A percentile compares a stretch with the other conserved stretches of the same genome.
phyloP scores from a whole-genome alignment of 495 filamentous ascomycete genomes.

The Endocarpon pusillum region DNA sequence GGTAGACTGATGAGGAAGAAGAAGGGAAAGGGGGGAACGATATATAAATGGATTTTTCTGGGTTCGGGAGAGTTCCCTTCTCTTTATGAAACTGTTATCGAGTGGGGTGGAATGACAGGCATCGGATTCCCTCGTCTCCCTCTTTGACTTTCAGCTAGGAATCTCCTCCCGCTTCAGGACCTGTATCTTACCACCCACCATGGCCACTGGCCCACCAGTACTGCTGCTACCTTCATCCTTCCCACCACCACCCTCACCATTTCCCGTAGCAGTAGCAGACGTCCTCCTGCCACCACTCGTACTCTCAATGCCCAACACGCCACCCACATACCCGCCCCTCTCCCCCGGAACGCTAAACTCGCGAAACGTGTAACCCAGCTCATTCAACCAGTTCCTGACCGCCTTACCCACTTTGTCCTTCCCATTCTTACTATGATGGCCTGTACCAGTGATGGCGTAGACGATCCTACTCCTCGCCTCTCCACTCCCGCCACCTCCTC shows the following conservation, averaged over 20 bases:
- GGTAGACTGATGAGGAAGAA: no score
- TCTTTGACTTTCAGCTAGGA: no score
- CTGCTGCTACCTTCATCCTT: slow-evolving; percentile 7
- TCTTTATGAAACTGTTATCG: no score
- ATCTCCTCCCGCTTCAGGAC: slow-evolving; percentile 29
- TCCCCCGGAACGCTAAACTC: slow-evolving; percentile 95
- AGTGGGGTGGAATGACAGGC: no score
- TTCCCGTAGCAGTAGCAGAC: slow-evolving; percentile 15
- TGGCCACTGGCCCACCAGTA: slow-evolving; percentile 10
- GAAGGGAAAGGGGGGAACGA: no score
- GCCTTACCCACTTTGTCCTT: slow-evolving; percentile 98
- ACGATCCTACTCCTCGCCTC: no score
- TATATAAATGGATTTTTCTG: no score
- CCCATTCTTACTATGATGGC: slow-evolving; percentile 94
- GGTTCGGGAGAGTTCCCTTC: no score
- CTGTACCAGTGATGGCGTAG: slow-evolving; percentile 92
- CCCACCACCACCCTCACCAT: background rate
- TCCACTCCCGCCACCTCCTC: no score
- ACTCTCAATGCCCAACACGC: slow-evolving; percentile 87
- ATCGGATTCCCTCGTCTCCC: no score
- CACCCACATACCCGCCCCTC: slow-evolving; percentile 59
- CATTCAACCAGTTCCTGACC: slow-evolving; percentile 75
- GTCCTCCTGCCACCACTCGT: slow-evolving; percentile 64
- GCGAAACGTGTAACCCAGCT: slow-evolving; percentile 88
- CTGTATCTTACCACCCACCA: slow-evolving; percentile 30